phyloP scores from a whole-genome alignment of 768 basidiomycete species.

The Trametopsis cervina region DNA sequence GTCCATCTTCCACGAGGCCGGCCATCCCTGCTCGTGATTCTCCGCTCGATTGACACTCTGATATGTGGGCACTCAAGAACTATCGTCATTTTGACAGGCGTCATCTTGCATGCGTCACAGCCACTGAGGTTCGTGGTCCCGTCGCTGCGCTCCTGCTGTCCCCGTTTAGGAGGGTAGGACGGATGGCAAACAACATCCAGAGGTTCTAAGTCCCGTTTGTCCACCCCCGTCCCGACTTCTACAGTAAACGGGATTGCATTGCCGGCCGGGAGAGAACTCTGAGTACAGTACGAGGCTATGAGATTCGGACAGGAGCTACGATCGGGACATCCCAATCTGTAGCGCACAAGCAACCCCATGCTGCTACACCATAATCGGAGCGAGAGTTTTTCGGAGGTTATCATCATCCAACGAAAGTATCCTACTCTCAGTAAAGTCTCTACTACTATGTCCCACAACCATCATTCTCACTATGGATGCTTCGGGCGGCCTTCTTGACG shows the following conservation, averaged over 20 bases:
- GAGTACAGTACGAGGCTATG: too few species aligned
- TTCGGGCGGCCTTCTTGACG: conserved; percentile 48
- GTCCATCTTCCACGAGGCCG: conserved; percentile 9
- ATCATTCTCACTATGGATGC: conserved; percentile 56
- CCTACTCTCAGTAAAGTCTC: conserved; percentile 34
- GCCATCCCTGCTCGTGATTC: not conserved
- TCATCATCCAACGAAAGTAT: conserved; percentile 22
- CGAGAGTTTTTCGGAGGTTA: conserved; percentile 14
- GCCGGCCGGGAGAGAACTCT: too few species aligned
- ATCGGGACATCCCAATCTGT: not conserved
- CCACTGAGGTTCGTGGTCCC: too few species aligned
- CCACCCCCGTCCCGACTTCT: too few species aligned
- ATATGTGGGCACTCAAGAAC: not conserved
- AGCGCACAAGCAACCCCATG: conserved; percentile 3
- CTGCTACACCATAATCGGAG: conserved; percentile 13
- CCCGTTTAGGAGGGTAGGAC: too few species aligned
- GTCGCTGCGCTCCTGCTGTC: too few species aligned
- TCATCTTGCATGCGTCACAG: too few species aligned
- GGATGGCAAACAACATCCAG: too few species aligned
- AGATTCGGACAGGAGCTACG: too few species aligned
- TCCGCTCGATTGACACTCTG: not conserved
- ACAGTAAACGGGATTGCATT: too few species aligned
- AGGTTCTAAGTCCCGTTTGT: too few species aligned
- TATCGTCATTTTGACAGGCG: not conserved
- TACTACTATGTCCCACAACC: conserved; percentile 61